Conservation (phyloP, 176 grass and related monocot species). For the Neostapfia colusana region DNA sequence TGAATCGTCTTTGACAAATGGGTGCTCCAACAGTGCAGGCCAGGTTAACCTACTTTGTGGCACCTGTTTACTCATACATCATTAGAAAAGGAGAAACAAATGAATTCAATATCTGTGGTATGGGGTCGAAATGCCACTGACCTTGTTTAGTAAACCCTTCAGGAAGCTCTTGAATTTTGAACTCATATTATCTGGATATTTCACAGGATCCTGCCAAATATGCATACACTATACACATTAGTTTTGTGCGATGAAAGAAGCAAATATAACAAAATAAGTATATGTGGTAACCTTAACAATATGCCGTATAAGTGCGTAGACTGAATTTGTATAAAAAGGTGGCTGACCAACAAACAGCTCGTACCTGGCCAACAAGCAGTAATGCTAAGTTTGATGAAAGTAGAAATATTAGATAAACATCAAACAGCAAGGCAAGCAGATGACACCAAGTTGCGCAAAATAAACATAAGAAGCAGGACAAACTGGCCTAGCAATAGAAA, state of each 20-base stretch:
- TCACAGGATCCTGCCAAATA: slow-evolving; percentile 77
- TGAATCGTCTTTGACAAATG: slow-evolving; percentile 87
- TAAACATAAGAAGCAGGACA: background rate
- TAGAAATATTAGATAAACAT: slow-evolving; percentile 15
- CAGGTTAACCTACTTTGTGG: slow-evolving; percentile 92
- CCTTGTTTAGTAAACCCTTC: slow-evolving; percentile 96
- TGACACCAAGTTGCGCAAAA: background rate
- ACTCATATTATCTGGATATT: slow-evolving; percentile 97
- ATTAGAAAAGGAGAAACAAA: slow-evolving; percentile 45
- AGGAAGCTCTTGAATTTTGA: slow-evolving; percentile 88
- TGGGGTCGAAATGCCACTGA: slow-evolving; percentile 28
- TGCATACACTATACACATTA: slow-evolving; percentile 25
- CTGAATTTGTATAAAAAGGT: slow-evolving; percentile 98
- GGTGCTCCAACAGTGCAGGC: slow-evolving; percentile 84
- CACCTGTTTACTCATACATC: slow-evolving; percentile 52
- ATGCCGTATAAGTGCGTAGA: slow-evolving; percentile 90
- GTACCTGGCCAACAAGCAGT: slow-evolving; percentile 55
- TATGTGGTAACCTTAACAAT: slow-evolving; percentile 76
- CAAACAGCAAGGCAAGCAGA: slow-evolving; percentile 25
- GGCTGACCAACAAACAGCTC: slow-evolving; percentile 97
- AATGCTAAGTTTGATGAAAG: slow-evolving; percentile 37
- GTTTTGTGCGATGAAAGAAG: background rate
- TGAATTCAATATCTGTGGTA: slow-evolving; percentile 6
- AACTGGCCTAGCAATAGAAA: background rate
- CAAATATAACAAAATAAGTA: slow-evolving; percentile 27